Evolutionary conservation across 78 protist genomes (phyloP).

Genomic region (Dictyostelium capitatum): DNA sequence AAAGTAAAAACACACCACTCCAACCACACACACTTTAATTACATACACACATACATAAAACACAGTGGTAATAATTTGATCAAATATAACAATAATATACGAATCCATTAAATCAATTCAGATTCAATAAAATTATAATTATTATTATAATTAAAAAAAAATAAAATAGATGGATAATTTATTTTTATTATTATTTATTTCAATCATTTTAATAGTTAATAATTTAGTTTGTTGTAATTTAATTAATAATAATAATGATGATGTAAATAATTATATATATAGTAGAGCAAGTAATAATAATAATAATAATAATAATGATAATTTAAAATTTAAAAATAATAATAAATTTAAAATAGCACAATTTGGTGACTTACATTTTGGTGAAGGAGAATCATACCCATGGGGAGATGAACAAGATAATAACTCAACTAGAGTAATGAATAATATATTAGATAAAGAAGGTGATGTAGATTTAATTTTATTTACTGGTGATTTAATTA

Average conservation of each 20-base stretch:
- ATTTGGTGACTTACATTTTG: constrained; percentile 74
- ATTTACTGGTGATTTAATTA: constrained; percentile 80
- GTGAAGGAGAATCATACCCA: constrained; percentile 49
- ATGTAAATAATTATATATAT: background rate
- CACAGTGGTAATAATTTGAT: too few relatives aligned
- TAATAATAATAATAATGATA: background rate
- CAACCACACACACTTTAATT: too few relatives aligned
- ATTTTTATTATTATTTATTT: too few relatives aligned
- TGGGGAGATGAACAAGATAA: constrained; percentile 79
- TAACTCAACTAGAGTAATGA: constrained; percentile 30
- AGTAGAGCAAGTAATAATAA: background rate
- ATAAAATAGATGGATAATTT: too few relatives aligned
- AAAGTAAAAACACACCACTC: too few relatives aligned
- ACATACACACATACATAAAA: too few relatives aligned
- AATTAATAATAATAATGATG: background rate
- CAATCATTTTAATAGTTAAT: too few relatives aligned
- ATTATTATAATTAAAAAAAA: background rate
- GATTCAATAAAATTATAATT: background rate
- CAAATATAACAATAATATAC: background rate
- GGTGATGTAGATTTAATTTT: constrained; percentile 39
- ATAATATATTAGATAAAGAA: constrained; percentile 36
- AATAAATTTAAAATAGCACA: constrained; percentile 57
- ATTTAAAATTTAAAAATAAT: constrained; percentile 29
- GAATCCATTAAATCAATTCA: constrained; percentile 3
- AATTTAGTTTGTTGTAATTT: background rate